Base-by-base conservation (phyloP, 371 early-diverging fungal genomes). In the Polyrhizophydium stewartii region DNA sequence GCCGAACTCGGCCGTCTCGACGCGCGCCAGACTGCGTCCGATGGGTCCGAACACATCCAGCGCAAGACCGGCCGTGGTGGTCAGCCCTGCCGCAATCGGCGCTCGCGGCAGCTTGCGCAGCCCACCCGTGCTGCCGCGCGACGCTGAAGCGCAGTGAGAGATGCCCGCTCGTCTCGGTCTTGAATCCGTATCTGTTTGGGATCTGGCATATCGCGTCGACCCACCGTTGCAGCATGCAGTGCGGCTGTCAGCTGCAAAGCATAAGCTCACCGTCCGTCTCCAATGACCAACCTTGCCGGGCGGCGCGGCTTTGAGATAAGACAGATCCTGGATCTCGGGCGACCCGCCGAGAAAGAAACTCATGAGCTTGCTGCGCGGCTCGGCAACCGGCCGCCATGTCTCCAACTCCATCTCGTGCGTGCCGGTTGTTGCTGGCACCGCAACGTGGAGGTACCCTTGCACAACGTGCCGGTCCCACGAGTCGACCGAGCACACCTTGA, bases 181-280 rank as follows among this genome's bases (percentile, higher is more conserved):
- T 68, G 40, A 71, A 72, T 17, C 78, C 78, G 45, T 72, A 75
- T 61, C 66, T 70, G 67, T 64, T 71, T 22, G 67, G 41, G 17
- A 61, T 28, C 49, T 3, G 7, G 7, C 17, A 43, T n/a, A n/a
- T n/a, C n/a, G n/a, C n/a, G n/a, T n/a, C n/a, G n/a, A n/a, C n/a
- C n/a, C n/a, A n/a, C n/a, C n/a, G n/a, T n/a, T n/a, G n/a, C n/a
- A n/a, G n/a, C n/a, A n/a, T n/a, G n/a, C n/a, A n/a, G n/a, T n/a
- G n/a, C n/a, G n/a, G n/a, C n/a, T n/a, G n/a, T n/a, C n/a, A n/a
- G n/a, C n/a, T n/a, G n/a, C n/a, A n/a, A n/a, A n/a, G n/a, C n/a
- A n/a, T n/a, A n/a, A n/a, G n/a, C n/a, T n/a, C n/a, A n/a, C n/a
- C n/a, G n/a, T n/a, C n/a, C n/a, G n/a, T n/a, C n/a, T n/a, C n/a